Conservation (phyloP, 176 grass and related monocot genomes). For the Calamus simplicifolius region DNA sequence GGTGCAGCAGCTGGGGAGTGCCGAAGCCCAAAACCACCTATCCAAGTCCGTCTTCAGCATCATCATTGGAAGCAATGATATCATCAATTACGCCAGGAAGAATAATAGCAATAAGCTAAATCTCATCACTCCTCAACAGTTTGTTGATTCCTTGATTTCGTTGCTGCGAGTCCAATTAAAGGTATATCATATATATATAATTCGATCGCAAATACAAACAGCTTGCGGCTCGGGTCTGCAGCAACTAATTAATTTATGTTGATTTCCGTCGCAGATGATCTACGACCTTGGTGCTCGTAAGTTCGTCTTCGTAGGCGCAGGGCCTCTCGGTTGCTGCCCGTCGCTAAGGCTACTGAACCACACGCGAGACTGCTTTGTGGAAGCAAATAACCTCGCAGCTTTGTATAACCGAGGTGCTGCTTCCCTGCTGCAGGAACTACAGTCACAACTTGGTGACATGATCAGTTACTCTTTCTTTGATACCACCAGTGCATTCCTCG, state of each 20-base stretch:
- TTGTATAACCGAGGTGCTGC: conserved; percentile 33
- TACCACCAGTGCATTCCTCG: conserved; percentile 5
- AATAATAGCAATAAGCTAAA: conserved; percentile 7
- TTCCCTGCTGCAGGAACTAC: conserved; percentile 30
- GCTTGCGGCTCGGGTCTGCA: not conserved
- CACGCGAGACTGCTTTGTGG: conserved; percentile 23
- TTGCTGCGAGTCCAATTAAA: conserved; percentile 49
- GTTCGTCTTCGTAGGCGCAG: conserved; percentile 37
- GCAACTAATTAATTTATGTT: not conserved
- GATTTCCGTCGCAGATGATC: conserved; percentile 25
- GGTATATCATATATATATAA: conserved; percentile 22
- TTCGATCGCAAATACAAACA: not conserved
- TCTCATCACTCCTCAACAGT: conserved; percentile 26
- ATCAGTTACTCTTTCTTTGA: conserved; percentile 56
- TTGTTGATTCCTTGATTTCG: conserved; percentile 35
- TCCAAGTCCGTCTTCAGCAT: conserved; percentile 63
- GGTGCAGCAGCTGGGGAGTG: conserved; percentile 43
- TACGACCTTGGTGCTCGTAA: conserved; percentile 51
- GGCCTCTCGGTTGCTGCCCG: conserved; percentile 50
- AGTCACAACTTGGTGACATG: conserved; percentile 17
- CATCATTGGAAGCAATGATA: conserved; percentile 87
- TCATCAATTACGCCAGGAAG: conserved; percentile 59
- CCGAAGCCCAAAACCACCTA: conserved; percentile 31
- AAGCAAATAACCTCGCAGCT: conserved; percentile 36
- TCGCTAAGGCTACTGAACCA: conserved; percentile 30